Evolutionary conservation across 306 rosid species (phyloP).

Genomic region (Gleditsia sinensis): DNA sequence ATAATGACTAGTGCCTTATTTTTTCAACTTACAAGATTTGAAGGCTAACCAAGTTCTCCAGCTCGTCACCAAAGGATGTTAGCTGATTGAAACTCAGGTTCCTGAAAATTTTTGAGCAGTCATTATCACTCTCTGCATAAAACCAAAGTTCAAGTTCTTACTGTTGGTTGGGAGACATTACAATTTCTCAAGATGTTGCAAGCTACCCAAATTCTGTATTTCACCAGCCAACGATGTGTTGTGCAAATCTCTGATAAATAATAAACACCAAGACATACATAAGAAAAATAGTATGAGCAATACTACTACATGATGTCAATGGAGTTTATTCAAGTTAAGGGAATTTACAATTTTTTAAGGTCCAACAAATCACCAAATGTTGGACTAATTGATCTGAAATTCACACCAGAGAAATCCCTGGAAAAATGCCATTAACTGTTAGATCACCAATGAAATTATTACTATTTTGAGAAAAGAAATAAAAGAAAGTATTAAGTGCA

Average conservation of each 20-base stretch:
- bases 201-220: conserved; percentile 77
- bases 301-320: background rate
- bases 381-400: conserved; percentile 81
- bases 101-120: conserved; percentile 59
- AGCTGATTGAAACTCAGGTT: conserved; percentile 84
- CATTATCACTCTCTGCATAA: background rate
- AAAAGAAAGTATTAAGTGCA: background rate
- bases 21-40: conserved; percentile 75
- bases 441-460: conserved; percentile 29
- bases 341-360: conserved; percentile 78
- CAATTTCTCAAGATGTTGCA: conserved; percentile 80
- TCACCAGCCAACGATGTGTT: conserved; percentile 80
- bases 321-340: conserved; percentile 1
- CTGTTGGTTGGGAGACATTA: conserved; percentile 40
- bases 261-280: conserved; percentile 3
- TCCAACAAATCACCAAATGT: conserved; percentile 87
- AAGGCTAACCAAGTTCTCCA: conserved; percentile 72
- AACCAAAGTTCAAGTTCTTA: conserved; percentile 11
- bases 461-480: conserved; percentile 2
- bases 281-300: conserved; percentile 1
- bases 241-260: conserved; percentile 79
- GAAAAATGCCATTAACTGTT: conserved; percentile 7
- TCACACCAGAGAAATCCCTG: conserved; percentile 76
- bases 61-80: conserved; percentile 70
- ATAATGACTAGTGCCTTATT: too few species aligned